A percentile compares a stretch with the other conserved stretches of the same genome.
These are phyloP conservation scores for Ambrosiella cleistominuta DNA, from an alignment of 2,329 filamentous ascomycete species.

Conservation along the genomic window DNA sequence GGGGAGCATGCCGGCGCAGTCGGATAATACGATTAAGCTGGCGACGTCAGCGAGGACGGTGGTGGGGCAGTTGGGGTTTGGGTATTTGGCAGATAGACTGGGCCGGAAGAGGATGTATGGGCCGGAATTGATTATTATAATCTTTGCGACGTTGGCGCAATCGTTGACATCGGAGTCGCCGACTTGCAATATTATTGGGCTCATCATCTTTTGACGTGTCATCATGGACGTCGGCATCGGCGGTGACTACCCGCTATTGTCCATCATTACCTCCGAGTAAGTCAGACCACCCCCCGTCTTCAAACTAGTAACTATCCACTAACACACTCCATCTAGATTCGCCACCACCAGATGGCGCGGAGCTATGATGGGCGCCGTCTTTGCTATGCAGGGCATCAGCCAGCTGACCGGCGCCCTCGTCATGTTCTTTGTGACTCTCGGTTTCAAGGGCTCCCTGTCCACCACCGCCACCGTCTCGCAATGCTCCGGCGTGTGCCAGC, in stretches of 20 bases:
- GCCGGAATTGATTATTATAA: slow-evolving; percentile 63
- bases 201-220: slow-evolving; percentile 67
- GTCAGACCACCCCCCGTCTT: slow-evolving; percentile 3
- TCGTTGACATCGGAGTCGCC: slow-evolving; percentile 46
- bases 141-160: slow-evolving; percentile 59
- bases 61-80: slow-evolving; percentile 65
- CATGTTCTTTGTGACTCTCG: slow-evolving; percentile 55
- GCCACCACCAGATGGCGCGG: slow-evolving; percentile 72
- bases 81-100: slow-evolving; percentile 58
- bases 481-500: slow-evolving; percentile 30
- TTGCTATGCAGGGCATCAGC: slow-evolving; percentile 74
- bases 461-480: slow-evolving; percentile 30
- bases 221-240: slow-evolving; percentile 39
- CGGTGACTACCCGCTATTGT: slow-evolving; percentile 60
- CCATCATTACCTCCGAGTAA: slow-evolving; percentile 69
- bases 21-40: slow-evolving; percentile 72
- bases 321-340: slow-evolving; percentile 22
- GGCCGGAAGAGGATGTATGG: slow-evolving; percentile 60
- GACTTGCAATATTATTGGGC: slow-evolving; percentile 43
- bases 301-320: not conserved
- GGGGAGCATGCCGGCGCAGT: slow-evolving; percentile 44
- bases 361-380: slow-evolving; percentile 75
- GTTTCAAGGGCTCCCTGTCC: slow-evolving; percentile 48
- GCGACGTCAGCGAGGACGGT: slow-evolving; percentile 67
- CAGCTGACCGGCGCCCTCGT: slow-evolving; percentile 61